Evolutionary conservation across 2,329 filamentous ascomycete species (phyloP).

Genomic region (Pleurostoma richardsiae): DNA sequence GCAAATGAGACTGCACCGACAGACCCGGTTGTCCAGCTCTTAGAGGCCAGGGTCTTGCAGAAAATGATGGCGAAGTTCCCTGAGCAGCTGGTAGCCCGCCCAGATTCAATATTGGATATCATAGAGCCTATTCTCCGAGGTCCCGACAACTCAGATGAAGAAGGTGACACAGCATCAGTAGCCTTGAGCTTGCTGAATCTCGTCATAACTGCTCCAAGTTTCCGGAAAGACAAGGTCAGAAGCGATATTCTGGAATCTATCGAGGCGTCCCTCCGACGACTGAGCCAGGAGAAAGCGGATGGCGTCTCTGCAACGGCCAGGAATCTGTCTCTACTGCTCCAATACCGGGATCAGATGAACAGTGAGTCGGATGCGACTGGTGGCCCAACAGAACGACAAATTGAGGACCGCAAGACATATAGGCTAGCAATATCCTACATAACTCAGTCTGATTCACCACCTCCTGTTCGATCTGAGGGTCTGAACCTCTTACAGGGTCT

Average conservation of each 20-base stretch:
- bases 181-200: conserved; percentile 58
- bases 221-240: conserved; percentile 42
- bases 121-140: conserved; percentile 51
- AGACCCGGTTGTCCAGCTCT: conserved; percentile 42
- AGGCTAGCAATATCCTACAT: conserved; percentile 61
- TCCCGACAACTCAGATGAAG: conserved; percentile 32
- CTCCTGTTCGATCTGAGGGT: conserved; percentile 63
- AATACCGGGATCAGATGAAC: conserved; percentile 49
- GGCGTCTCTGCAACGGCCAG: conserved; percentile 47
- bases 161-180: conserved; percentile 42
- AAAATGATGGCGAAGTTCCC: conserved; percentile 59
- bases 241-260: conserved; percentile 35
- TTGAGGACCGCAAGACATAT: conserved; percentile 59
- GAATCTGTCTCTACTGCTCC: conserved; percentile 51
- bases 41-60: conserved; percentile 59
- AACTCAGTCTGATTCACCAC: conserved; percentile 53
- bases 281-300: conserved; percentile 30
- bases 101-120: conserved; percentile 60
- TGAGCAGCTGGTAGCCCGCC: conserved; percentile 58
- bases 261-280: conserved; percentile 39
- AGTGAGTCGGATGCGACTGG: conserved; percentile 30
- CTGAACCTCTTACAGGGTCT: conserved; percentile 55
- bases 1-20: conserved; percentile 7
- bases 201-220: conserved; percentile 52
- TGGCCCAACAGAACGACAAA: conserved; percentile 38